Evolutionary conservation across 805 yeast genomes (phyloP).

Genomic region (Wickerhamiella lipophila): DNA sequence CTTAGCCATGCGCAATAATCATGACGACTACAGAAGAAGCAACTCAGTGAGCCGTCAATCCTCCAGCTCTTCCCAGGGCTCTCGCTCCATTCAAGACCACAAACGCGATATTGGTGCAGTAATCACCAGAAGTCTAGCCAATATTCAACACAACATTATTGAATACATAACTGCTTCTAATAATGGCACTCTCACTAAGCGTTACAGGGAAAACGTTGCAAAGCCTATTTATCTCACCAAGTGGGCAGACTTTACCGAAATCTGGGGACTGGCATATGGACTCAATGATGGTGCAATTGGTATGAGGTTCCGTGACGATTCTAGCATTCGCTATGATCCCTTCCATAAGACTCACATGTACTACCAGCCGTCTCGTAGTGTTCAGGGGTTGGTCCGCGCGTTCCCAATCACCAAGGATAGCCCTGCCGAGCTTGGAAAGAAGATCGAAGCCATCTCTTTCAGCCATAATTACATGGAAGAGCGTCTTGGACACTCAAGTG

Average conservation of each 20-base stretch:
- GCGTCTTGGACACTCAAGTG: slow-evolving; percentile 69
- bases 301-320: slow-evolving; percentile 74
- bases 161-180: background rate
- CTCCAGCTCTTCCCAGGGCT: background rate
- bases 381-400: slow-evolving; percentile 15
- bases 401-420: slow-evolving; percentile 33
- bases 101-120: slow-evolving; percentile 3
- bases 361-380: slow-evolving; percentile 42
- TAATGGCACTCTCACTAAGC: background rate
- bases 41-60: background rate
- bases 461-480: slow-evolving; percentile 88
- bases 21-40: background rate
- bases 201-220: background rate
- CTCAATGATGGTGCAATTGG: slow-evolving; percentile 83
- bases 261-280: slow-evolving; percentile 90
- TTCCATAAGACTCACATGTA: slow-evolving; percentile 39
- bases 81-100: background rate
- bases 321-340: slow-evolving; percentile 59
- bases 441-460: slow-evolving; percentile 74
- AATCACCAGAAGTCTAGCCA: background rate
- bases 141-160: slow-evolving; percentile 1
- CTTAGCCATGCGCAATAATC: slow-evolving; percentile 4
- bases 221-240: slow-evolving; percentile 65
- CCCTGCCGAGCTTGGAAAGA: slow-evolving; percentile 35
- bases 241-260: slow-evolving; percentile 97